These are phyloP conservation scores for Microbotryum violaceum DNA, from an alignment of 1,284 basidiomycete species.

Conservation along the genomic window DNA sequence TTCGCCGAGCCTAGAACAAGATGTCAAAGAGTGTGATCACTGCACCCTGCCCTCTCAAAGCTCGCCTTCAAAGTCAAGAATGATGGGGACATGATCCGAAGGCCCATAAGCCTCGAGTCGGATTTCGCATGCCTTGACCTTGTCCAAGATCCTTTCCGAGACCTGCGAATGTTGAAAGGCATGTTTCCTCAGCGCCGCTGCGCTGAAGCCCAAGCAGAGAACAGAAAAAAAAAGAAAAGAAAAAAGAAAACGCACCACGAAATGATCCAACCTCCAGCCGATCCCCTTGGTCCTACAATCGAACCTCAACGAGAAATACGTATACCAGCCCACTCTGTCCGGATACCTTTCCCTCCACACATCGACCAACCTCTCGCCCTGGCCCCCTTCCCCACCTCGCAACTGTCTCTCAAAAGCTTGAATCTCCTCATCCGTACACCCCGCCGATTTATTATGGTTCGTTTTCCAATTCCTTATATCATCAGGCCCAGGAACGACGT, in stretches of 20 bases:
- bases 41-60: slow-evolving; percentile 9
- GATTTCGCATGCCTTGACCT: slow-evolving; percentile 34
- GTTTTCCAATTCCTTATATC: slow-evolving; percentile 42
- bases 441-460: slow-evolving; percentile 47
- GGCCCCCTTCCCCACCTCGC: slow-evolving; percentile 33
- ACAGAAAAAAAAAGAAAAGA: not conserved
- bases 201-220: not conserved
- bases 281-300: slow-evolving; percentile 70
- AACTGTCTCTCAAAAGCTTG: slow-evolving; percentile 40
- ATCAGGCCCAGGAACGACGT: slow-evolving; percentile 58
- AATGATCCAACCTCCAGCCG: slow-evolving; percentile 80
- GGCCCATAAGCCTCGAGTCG: slow-evolving; percentile 28
- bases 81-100: slow-evolving; percentile 31
- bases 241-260: slow-evolving; percentile 48
- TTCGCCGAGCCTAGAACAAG: no score
- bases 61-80: slow-evolving; percentile 33
- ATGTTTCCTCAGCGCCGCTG: not conserved
- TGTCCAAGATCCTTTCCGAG: slow-evolving; percentile 27
- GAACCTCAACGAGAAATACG: slow-evolving; percentile 73
- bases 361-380: slow-evolving; percentile 55
- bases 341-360: slow-evolving; percentile 73
- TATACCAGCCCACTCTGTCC: slow-evolving; percentile 55
- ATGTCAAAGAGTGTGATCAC: no score
- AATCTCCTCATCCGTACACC: slow-evolving; percentile 67
- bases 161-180: slow-evolving; percentile 4